Percentiles rank a stretch among this genome's conserved stretches.
Conservation (phyloP, 345 rosid genomes). For the Excoecaria agallocha region DNA sequence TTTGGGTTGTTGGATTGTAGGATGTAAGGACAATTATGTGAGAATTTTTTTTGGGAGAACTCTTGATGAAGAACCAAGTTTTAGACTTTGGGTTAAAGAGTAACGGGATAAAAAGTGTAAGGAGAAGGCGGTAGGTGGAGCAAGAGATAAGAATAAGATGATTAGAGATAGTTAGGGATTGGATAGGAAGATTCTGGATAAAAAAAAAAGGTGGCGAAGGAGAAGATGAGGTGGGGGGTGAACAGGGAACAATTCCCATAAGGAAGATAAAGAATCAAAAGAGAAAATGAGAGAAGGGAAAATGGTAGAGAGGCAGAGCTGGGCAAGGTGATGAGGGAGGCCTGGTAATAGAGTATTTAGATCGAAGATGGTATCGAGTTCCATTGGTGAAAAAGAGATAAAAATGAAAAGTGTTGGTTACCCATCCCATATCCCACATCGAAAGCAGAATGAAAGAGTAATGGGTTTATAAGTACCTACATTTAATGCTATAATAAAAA, state of each 20-base stretch:
- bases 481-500: too few species aligned
- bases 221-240: slow-evolving; percentile 42
- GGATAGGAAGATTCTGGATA: slow-evolving; percentile 43
- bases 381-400: too few species aligned
- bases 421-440: too few species aligned
- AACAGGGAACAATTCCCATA: slow-evolving; percentile 42
- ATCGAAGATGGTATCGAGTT: too few species aligned
- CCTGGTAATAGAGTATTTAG: too few species aligned
- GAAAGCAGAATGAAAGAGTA: too few species aligned
- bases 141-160: slow-evolving; percentile 45
- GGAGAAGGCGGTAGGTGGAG: slow-evolving; percentile 32
- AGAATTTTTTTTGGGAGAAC: background rate
- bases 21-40: background rate
- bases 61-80: slow-evolving; percentile 30
- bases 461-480: too few species aligned
- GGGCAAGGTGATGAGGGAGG: too few species aligned
- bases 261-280: slow-evolving; percentile 42
- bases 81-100: slow-evolving; percentile 37
- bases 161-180: slow-evolving; percentile 40
- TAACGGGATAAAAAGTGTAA: slow-evolving; percentile 49
- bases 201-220: slow-evolving; percentile 47
- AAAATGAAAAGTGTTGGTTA: too few species aligned
- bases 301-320: too few species aligned
- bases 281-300: slow-evolving; percentile 36
- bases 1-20: slow-evolving; percentile 12